Percentiles rank a stretch among this genome's conserved stretches.
phyloP scores from a whole-genome alignment of 2,329 filamentous ascomycete genomes.

The Diaporthe destruens region DNA sequence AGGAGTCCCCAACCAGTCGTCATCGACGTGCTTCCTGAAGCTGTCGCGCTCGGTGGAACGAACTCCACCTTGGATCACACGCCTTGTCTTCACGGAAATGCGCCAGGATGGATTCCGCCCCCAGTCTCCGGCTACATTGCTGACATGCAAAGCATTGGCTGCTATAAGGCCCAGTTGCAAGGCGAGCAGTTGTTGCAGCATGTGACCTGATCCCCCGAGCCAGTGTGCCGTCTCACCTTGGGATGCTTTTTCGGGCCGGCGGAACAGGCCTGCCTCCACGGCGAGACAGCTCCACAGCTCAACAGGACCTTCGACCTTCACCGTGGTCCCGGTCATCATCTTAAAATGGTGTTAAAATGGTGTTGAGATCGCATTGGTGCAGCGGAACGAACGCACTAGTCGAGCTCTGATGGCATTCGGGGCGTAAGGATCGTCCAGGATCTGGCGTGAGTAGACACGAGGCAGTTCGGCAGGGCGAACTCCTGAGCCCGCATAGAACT shows the following conservation, averaged over 20 bases:
- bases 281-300: neutral
- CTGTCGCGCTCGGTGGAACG: constrained; percentile 21
- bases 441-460: constrained; percentile 1
- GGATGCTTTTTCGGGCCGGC: constrained; percentile 1
- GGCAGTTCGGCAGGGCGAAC: constrained; percentile 20
- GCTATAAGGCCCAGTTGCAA: neutral
- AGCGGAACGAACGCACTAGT: constrained; percentile 14
- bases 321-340: neutral
- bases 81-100: constrained; percentile 10
- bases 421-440: constrained; percentile 1
- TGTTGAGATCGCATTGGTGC: constrained; percentile 12
- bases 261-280: neutral
- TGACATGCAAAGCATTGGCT: constrained; percentile 19
- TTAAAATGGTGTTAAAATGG: neutral
- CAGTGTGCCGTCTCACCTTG: constrained; percentile 4
- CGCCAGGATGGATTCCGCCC: constrained; percentile 23
- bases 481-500: constrained; percentile 12
- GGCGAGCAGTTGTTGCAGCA: constrained; percentile 23
- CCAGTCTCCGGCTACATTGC: constrained; percentile 7
- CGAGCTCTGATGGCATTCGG: constrained; percentile 11
- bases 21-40: constrained; percentile 18
- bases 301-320: neutral
- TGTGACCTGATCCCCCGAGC: constrained; percentile 4
- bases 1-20: constrained; percentile 24
- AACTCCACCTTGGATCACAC: constrained; percentile 26